A percentile compares a stretch with the other conserved stretches of the same genome.
phyloP scores from a whole-genome alignment of 306 rosid genomes.

The Notholithocarpus densiflorus region DNA sequence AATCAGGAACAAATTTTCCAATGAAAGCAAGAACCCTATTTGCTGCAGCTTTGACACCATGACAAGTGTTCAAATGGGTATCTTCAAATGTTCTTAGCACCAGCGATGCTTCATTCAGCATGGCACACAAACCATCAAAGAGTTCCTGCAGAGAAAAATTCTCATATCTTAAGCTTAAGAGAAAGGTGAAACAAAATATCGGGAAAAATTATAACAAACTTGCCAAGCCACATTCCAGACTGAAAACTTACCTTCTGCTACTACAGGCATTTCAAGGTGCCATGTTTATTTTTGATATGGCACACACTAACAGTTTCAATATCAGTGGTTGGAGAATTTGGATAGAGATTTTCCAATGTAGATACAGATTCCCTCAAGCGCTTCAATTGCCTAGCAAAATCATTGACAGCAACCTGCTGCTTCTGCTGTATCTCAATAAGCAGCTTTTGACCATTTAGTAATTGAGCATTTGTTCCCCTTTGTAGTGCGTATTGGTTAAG shows the following conservation, averaged over 20 bases:
- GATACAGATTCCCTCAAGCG: slow-evolving; percentile 48
- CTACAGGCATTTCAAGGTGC: slow-evolving; percentile 73
- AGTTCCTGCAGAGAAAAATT: slow-evolving; percentile 57
- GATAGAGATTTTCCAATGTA: slow-evolving; percentile 51
- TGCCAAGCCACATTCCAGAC: background rate
- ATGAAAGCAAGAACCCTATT: slow-evolving; percentile 46
- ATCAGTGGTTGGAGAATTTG: slow-evolving; percentile 35
- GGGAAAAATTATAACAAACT: too few relatives aligned
- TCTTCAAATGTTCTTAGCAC: slow-evolving; percentile 49
- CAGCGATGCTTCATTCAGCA: slow-evolving; percentile 52
- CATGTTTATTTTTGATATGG: slow-evolving; percentile 44
- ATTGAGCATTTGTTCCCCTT: too few relatives aligned
- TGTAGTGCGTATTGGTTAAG: too few relatives aligned
- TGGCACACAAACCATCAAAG: slow-evolving; percentile 60
- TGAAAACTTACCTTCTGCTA: slow-evolving; percentile 63
- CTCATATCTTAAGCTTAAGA: slow-evolving; percentile 5
- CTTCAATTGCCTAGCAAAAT: slow-evolving; percentile 59
- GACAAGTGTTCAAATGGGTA: slow-evolving; percentile 62
- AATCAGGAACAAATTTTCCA: slow-evolving; percentile 52
- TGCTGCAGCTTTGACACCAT: slow-evolving; percentile 40
- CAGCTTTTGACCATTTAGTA: too few relatives aligned
- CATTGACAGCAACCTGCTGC: slow-evolving; percentile 59
- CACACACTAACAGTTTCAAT: slow-evolving; percentile 21
- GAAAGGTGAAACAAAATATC: slow-evolving; percentile 8
- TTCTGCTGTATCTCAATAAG: slow-evolving; percentile 53